A percentile compares a stretch with the other conserved stretches of the same genome.
phyloP scores from a whole-genome alignment of 352 stramenopile species.

The Aphanomyces invadans region DNA sequence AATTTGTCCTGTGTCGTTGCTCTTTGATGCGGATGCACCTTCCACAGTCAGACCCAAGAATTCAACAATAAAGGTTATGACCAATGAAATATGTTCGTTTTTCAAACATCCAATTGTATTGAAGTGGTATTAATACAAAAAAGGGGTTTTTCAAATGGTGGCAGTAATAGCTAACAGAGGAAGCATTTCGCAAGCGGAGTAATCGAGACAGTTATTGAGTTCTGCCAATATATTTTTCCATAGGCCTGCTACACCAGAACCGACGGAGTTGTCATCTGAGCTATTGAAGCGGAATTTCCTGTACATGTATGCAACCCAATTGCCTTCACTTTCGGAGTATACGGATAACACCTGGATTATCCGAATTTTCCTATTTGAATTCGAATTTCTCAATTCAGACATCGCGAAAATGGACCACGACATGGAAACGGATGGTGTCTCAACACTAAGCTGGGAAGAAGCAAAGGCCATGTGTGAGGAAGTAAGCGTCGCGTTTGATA shows the following conservation, averaged over 20 bases:
- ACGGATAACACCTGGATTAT: no score
- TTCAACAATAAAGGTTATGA: background rate
- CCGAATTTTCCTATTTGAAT: no score
- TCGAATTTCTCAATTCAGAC: slow-evolving; percentile 9
- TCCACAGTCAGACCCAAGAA: background rate
- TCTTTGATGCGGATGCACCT: background rate
- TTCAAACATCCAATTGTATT: background rate
- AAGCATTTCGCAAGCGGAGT: no score
- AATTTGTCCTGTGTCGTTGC: slow-evolving; percentile 1
- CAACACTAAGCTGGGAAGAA: slow-evolving; percentile 18
- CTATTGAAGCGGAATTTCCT: no score
- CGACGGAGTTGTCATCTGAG: no score
- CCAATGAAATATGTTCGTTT: background rate
- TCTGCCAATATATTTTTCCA: no score
- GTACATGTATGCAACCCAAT: no score
- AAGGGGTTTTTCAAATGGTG: background rate
- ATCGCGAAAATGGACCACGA: background rate
- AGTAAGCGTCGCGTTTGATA: slow-evolving; percentile 17
- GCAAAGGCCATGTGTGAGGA: slow-evolving; percentile 19
- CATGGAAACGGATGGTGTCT: background rate
- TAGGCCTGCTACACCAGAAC: no score
- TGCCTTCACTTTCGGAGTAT: no score
- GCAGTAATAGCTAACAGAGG: background rate
- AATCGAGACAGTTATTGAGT: no score
- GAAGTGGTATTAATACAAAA: background rate